phyloP scores from a whole-genome alignment of 2,329 filamentous ascomycete genomes.

The Penicillium sclerotigenum region DNA sequence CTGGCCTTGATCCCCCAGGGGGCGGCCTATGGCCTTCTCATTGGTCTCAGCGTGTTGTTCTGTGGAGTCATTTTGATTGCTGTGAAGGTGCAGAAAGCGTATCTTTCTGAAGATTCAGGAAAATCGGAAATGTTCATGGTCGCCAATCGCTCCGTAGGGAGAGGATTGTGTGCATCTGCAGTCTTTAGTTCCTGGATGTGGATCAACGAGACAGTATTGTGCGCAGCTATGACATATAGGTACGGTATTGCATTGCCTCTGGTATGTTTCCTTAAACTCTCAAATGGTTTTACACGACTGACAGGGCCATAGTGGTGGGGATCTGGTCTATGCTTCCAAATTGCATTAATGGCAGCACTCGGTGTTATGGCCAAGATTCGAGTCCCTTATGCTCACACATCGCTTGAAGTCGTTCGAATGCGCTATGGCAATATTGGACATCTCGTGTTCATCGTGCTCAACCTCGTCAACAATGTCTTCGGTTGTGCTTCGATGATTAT shows the following conservation, averaged over 20 bases:
- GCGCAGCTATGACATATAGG: constrained; percentile 34
- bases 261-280: constrained; percentile 16
- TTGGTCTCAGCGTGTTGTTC: constrained; percentile 50
- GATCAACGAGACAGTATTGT: constrained; percentile 40
- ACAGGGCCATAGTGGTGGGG: constrained; percentile 35
- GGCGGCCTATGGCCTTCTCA: constrained; percentile 47
- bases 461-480: constrained; percentile 46
- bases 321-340: constrained; percentile 47
- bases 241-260: constrained; percentile 38
- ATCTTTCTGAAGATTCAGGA: constrained; percentile 31
- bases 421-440: constrained; percentile 47
- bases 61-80: constrained; percentile 48
- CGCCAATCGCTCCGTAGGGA: constrained; percentile 38
- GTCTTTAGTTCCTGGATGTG: constrained; percentile 43
- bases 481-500: constrained; percentile 49
- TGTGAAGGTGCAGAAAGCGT: constrained; percentile 44
- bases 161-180: constrained; percentile 37
- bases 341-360: constrained; percentile 50
- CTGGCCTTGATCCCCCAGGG: constrained; percentile 29
- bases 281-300: background rate
- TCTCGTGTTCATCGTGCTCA: constrained; percentile 42
- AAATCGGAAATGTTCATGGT: constrained; percentile 47
- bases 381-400: constrained; percentile 52
- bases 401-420: constrained; percentile 50
- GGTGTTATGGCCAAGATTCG: constrained; percentile 51